Evolutionary conservation across 441 rosid species (phyloP), one percentile per base, ranked within the genome.

Genomic region (Mallotus japonicus): DNA sequence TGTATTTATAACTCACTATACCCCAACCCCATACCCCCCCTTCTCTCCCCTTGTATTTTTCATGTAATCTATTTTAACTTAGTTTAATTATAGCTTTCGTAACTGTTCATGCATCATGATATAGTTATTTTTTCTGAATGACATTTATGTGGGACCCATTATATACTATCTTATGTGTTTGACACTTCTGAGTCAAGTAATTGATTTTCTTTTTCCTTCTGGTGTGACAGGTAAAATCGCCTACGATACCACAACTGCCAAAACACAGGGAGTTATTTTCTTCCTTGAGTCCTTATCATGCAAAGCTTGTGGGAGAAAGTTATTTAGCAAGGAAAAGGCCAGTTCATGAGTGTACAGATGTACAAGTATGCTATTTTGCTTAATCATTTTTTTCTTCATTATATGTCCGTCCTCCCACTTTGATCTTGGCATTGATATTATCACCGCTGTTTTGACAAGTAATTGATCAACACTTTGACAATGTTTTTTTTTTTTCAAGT

Each of bases 291-390:
- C 87, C 96, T 63, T 86, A 86, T 77, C 94, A 93, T 76, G 79
- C 98, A 32, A 88, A 85, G 87, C 98, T 93, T 44, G 98, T 95
- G 11, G 99, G 99, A 62, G 97, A 93, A 87, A 95, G 95, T 83
- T 95, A 84, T 77, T 86, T 91, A 84, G 98, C 90, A 55, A 90
- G 81, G 87, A 95, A 85, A 82, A 84, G 97, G 82, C 98, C 96
- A 37, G 84, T 91, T 34, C 85, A 93, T 46, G 97, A 93, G 76
- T 93, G 98, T 78, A 89, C 95, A 40, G 96, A 93, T 51, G 92
- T 81, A 64, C 98, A 95, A 97, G 99, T 95, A 69, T 71, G 71
- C 58, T 57, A 22, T 73, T 69, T 68, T 75, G 50, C 64, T 69
- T 73, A 20, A 46, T 55, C 49, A 0, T 72, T 58, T 9, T 62